Conservation (phyloP, 106 monocot species). For the Acorus gramineus region DNA sequence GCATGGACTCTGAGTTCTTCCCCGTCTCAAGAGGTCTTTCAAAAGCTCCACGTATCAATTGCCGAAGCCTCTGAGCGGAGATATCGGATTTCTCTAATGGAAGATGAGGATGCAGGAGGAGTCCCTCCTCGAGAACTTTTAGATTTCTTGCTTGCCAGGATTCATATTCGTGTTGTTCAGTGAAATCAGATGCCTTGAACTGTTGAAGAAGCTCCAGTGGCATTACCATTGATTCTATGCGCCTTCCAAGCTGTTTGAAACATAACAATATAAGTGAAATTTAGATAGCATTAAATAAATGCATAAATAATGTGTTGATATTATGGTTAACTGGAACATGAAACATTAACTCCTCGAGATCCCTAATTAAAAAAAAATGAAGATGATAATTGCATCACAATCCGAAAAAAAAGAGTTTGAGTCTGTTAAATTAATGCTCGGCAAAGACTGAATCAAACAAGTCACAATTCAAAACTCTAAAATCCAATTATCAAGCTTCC, state of each 20-base stretch:
- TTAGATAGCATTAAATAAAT: no score
- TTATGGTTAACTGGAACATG: no score
- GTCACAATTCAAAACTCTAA: no score
- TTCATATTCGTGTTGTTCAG: conserved; percentile 65
- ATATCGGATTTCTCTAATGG: conserved; percentile 52
- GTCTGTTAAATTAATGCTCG: no score
- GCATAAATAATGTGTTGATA: no score
- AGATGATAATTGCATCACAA: no score
- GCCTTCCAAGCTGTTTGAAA: conserved; percentile 65
- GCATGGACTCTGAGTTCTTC: conserved; percentile 93
- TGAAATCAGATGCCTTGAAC: conserved; percentile 87
- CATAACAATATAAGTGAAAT: no score
- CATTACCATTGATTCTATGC: conserved; percentile 65
- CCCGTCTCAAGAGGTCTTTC: conserved; percentile 80
- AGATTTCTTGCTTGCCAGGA: conserved; percentile 64
- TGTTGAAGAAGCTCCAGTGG: conserved; percentile 89
- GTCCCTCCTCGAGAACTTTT: conserved; percentile 83
- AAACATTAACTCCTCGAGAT: no score
- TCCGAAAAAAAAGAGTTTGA: no score
- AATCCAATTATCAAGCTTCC: no score
- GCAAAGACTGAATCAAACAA: no score
- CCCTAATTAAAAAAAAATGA: no score
- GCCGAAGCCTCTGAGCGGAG: conserved; percentile 56
- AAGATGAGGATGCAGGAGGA: conserved; percentile 61
- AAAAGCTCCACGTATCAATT: conserved; percentile 54